These are phyloP conservation scores for Arthrobotrys iridis DNA, from an alignment of 2,329 filamentous ascomycete genomes.

Conservation along the genomic window DNA sequence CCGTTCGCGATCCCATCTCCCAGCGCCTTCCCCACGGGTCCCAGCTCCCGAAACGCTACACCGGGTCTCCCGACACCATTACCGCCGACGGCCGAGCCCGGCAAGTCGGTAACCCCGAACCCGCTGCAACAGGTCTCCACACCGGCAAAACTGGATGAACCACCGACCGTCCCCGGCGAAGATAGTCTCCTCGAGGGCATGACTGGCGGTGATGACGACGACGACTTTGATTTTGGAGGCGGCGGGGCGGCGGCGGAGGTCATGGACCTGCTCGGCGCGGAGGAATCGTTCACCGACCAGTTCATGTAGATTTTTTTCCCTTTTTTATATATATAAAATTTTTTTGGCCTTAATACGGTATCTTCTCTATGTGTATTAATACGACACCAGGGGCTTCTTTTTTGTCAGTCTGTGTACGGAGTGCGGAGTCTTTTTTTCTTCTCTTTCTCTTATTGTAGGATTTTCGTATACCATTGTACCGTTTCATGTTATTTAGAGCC, in stretches of 20 bases:
- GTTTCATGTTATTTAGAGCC: too few relatives aligned
- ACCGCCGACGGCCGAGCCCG: constrained; percentile 32
- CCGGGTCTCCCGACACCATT: constrained; percentile 34
- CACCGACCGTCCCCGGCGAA: constrained; percentile 48
- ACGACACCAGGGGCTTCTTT: not conserved
- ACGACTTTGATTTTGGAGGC: constrained; percentile 26
- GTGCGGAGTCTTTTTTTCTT: not conserved
- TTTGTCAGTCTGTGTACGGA: not conserved
- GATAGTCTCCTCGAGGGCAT: constrained; percentile 37
- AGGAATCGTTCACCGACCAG: constrained; percentile 38
- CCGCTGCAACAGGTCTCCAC: not conserved
- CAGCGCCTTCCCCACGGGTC: constrained; percentile 28
- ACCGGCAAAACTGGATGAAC: constrained; percentile 35
- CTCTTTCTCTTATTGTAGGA: not conserved
- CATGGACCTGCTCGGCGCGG: constrained; percentile 42
- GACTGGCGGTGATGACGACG: constrained; percentile 27
- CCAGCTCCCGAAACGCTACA: constrained; percentile 26
- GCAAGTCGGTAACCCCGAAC: constrained; percentile 15
- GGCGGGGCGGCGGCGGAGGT: constrained; percentile 35
- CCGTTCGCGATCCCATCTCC: constrained; percentile 48
- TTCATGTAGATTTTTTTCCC: constrained; percentile 23
- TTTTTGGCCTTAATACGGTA: not conserved
- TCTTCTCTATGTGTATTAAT: constrained; percentile 19
- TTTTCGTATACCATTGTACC: too few relatives aligned
- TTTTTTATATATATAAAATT: not conserved